Conservation (phyloP, 164 flowering plant species). For the Taxillus chinensis region DNA sequence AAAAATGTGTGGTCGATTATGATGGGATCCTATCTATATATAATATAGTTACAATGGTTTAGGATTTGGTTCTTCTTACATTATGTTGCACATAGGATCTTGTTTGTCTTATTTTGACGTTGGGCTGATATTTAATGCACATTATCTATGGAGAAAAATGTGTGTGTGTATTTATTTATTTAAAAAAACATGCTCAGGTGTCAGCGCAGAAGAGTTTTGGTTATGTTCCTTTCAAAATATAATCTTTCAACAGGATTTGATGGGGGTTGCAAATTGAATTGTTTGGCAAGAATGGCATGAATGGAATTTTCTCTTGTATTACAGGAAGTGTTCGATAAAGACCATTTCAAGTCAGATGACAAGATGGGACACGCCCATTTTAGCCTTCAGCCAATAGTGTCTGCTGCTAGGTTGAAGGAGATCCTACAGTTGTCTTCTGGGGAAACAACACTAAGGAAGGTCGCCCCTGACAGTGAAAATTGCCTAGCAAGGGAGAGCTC, state of each 20-base stretch:
- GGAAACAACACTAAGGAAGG: constrained; percentile 51
- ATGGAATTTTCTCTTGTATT: neutral
- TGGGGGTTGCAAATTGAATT: too few relatives aligned
- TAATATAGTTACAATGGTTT: too few relatives aligned
- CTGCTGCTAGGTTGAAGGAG: constrained; percentile 50
- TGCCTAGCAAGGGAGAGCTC: constrained; percentile 62
- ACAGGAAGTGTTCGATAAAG: constrained; percentile 87
- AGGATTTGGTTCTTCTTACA: too few relatives aligned
- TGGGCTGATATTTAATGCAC: too few relatives aligned
- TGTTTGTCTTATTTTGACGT: too few relatives aligned
- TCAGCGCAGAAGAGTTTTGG: neutral
- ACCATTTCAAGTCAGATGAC: constrained; percentile 81
- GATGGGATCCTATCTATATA: too few relatives aligned
- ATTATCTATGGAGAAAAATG: too few relatives aligned
- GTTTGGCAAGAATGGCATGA: too few relatives aligned
- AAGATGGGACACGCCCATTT: constrained; percentile 76
- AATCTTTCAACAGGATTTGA: neutral
- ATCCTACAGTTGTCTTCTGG: constrained; percentile 41
- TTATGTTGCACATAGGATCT: too few relatives aligned
- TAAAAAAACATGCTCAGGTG: neutral
- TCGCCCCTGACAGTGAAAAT: constrained; percentile 51
- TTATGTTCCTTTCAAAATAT: neutral
- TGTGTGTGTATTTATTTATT: neutral
- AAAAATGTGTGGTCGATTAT: too few relatives aligned
- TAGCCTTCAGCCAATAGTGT: constrained; percentile 54